A percentile compares a stretch with the other conserved stretches of the same genome.
Evolutionary conservation across 1,139 yeast genomes (phyloP).

Genomic region (Pichia sp.): DNA sequence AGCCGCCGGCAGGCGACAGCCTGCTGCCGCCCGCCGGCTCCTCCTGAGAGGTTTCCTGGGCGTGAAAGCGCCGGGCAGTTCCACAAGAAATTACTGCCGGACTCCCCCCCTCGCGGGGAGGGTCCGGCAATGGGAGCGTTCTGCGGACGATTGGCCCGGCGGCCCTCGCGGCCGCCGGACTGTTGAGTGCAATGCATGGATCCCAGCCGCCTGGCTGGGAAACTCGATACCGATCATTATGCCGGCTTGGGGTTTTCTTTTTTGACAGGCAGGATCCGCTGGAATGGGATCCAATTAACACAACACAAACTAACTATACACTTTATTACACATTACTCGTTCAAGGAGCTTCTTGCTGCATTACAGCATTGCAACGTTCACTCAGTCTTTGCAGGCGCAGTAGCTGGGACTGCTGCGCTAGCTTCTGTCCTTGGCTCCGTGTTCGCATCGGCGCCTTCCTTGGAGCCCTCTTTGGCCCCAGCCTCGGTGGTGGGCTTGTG

Average conservation of each 20-base stretch:
- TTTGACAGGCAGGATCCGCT: not conserved
- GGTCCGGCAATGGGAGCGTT: constrained; percentile 55
- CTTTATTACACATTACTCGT: constrained; percentile 1
- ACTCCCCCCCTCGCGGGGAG: not conserved
- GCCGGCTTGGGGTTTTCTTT: constrained; percentile 25
- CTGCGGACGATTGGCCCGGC: constrained; percentile 62
- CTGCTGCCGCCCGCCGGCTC: constrained; percentile 39
- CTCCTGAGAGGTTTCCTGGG: constrained; percentile 66
- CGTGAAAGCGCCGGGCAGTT: constrained; percentile 72
- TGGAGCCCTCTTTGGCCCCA: not conserved
- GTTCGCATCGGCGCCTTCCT: too few relatives aligned
- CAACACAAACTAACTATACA: constrained; percentile 3
- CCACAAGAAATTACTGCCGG: constrained; percentile 54
- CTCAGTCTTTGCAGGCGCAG: not conserved
- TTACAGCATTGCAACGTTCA: not conserved
- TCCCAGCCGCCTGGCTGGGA: constrained; percentile 35
- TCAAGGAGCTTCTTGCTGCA: not conserved
- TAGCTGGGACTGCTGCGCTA: not conserved
- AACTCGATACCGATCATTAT: constrained; percentile 84
- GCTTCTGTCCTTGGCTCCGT: not conserved
- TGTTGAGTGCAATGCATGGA: constrained; percentile 80
- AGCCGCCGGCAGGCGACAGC: constrained; percentile 37
- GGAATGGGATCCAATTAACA: not conserved
- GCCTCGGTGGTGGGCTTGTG: constrained; percentile 5
- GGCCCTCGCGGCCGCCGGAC: constrained; percentile 27